Evolutionary conservation across 2,329 filamentous ascomycete species (phyloP).

Genomic region (Triangularia verruculosa): DNA sequence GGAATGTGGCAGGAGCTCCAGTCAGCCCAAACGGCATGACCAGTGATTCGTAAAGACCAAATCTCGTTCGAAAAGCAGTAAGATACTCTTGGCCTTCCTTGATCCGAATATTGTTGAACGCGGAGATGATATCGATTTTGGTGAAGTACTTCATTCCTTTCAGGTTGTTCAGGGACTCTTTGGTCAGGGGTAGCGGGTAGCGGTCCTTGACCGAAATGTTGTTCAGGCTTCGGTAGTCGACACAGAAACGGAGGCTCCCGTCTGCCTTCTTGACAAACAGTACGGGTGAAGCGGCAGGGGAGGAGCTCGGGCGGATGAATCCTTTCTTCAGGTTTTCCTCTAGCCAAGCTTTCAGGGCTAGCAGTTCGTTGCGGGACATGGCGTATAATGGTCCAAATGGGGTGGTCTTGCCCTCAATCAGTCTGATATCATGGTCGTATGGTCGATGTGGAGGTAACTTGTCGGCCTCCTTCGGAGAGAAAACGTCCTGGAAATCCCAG

Average conservation of each 20-base stretch:
- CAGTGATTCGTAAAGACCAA: background rate
- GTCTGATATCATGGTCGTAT: too few relatives aligned
- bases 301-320: too few relatives aligned
- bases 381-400: too few relatives aligned
- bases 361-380: too few relatives aligned
- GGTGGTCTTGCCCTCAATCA: too few relatives aligned
- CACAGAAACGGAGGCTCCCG: constrained; percentile 31
- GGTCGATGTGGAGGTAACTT: too few relatives aligned
- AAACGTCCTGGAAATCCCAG: too few relatives aligned
- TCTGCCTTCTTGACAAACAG: constrained; percentile 35
- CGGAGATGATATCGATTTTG: background rate
- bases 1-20: background rate
- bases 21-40: background rate
- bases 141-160: constrained; percentile 16
- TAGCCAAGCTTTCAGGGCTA: too few relatives aligned
- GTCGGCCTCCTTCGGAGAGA: too few relatives aligned
- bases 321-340: too few relatives aligned
- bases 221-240: constrained; percentile 38
- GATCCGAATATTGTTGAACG: background rate
- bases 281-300: constrained; percentile 14
- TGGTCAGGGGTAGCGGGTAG: constrained; percentile 33
- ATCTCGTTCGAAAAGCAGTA: background rate
- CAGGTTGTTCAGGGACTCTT: constrained; percentile 31
- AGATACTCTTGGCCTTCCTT: background rate
- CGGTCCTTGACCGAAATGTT: constrained; percentile 35